Percentiles rank a stretch among this genome's conserved stretches.
Evolutionary conservation across 192 early-diverging fungal genomes (phyloP).

Genomic region (Podila horticola): DNA sequence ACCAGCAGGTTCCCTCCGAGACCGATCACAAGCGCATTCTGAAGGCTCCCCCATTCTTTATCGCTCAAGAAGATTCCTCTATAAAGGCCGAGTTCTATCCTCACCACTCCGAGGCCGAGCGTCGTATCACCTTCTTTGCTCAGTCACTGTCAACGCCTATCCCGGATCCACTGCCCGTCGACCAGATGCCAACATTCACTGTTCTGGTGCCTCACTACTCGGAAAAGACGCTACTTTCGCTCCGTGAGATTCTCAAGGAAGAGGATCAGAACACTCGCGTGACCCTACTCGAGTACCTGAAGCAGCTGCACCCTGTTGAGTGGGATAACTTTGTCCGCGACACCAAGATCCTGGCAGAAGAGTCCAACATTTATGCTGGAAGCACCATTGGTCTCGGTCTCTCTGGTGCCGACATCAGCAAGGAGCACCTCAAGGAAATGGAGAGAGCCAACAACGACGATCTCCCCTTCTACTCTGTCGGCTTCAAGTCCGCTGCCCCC

Average conservation of each 20-base stretch:
- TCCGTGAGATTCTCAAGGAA: slow-evolving; percentile 82
- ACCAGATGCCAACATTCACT: slow-evolving; percentile 83
- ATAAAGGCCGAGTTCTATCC: slow-evolving; percentile 75
- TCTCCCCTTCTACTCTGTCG: slow-evolving; percentile 77
- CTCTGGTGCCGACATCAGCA: neutral
- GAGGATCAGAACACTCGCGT: slow-evolving; percentile 79
- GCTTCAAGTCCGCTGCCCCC: slow-evolving; percentile 78
- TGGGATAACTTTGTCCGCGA: slow-evolving; percentile 91
- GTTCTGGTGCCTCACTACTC: slow-evolving; percentile 83
- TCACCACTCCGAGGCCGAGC: slow-evolving; percentile 76
- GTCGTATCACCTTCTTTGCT: slow-evolving; percentile 83
- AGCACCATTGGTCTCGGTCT: neutral
- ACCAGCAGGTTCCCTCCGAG: slow-evolving; percentile 64
- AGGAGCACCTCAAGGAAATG: slow-evolving; percentile 55
- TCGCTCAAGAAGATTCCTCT: slow-evolving; percentile 73
- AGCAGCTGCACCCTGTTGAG: slow-evolving; percentile 76
- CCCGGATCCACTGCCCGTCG: slow-evolving; percentile 76
- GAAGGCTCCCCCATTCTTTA: slow-evolving; percentile 76
- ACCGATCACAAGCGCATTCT: slow-evolving; percentile 65
- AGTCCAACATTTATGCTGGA: slow-evolving; percentile 35
- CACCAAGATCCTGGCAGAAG: slow-evolving; percentile 76
- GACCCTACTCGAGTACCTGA: slow-evolving; percentile 79
- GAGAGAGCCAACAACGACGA: slow-evolving; percentile 74
- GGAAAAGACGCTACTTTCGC: slow-evolving; percentile 80
- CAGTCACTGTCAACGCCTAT: slow-evolving; percentile 81